Percentiles rank a stretch among this genome's conserved stretches.
Conservation (phyloP, 805 yeast genomes). For the Tetrapisispora nanseiensis region DNA sequence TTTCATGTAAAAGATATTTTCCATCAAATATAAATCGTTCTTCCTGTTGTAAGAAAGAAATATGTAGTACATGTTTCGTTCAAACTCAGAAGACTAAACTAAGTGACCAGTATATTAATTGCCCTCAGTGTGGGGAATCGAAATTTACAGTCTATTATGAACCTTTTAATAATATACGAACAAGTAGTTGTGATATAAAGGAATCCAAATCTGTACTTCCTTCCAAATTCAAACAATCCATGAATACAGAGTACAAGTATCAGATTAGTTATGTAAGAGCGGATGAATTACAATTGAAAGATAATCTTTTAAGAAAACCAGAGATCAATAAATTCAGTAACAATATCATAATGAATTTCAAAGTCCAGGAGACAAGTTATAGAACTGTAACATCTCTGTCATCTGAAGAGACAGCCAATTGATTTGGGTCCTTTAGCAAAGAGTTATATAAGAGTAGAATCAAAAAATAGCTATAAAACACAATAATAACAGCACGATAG, state of each 20-base stretch:
- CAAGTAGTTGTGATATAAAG: background rate
- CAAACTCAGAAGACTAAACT: constrained; percentile 79
- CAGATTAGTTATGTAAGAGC: background rate
- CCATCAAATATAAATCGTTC: constrained; percentile 3
- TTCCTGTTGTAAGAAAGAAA: constrained; percentile 1
- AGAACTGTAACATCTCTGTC: background rate
- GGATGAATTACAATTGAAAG: background rate
- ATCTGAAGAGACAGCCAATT: background rate
- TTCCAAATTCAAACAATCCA: background rate
- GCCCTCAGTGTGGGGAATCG: background rate
- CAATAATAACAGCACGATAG: too few relatives aligned
- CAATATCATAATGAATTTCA: constrained; percentile 5
- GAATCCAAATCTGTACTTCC: background rate
- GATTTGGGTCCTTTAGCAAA: too few relatives aligned
- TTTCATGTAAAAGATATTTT: constrained; percentile 72
- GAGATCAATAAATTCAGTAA: background rate
- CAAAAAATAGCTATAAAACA: too few relatives aligned
- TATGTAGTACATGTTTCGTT: constrained; percentile 76
- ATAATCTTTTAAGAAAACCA: background rate
- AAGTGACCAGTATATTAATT: background rate
- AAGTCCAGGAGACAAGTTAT: background rate
- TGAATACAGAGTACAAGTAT: background rate
- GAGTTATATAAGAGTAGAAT: too few relatives aligned
- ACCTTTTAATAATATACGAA: background rate
- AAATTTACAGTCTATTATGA: background rate